Conservation (phyloP, 768 basidiomycete species). For the Pleurotus eryngii region DNA sequence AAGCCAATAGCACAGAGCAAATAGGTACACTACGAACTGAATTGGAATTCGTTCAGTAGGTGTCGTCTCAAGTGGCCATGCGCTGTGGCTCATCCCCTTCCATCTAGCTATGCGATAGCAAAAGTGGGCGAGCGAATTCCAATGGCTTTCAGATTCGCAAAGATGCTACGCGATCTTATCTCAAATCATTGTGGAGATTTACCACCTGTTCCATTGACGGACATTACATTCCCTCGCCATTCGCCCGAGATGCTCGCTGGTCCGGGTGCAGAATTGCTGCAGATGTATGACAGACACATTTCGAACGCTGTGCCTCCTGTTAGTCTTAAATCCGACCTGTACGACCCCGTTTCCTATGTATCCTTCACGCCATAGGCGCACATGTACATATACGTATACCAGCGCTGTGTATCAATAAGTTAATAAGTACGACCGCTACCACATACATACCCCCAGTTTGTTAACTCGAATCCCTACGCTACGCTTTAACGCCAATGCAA, state of each 20-base stretch:
- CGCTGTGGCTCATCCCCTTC: background rate
- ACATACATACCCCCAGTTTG: too few relatives aligned
- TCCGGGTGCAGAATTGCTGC: conserved; percentile 3
- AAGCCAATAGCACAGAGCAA: conserved; percentile 54
- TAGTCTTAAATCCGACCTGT: conserved; percentile 1
- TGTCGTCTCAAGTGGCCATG: conserved; percentile 6
- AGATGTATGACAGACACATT: background rate
- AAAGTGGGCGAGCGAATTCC: conserved; percentile 68
- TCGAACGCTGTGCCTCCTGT: background rate
- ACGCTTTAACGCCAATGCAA: background rate
- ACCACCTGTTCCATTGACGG: conserved; percentile 19
- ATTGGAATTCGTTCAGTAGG: conserved; percentile 66
- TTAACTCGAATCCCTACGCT: background rate
- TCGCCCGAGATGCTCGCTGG: conserved; percentile 3
- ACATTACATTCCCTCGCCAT: conserved; percentile 31
- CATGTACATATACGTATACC: background rate
- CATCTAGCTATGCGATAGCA: conserved; percentile 48
- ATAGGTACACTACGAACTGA: conserved; percentile 58
- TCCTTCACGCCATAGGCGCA: background rate
- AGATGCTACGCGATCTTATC: conserved; percentile 52
- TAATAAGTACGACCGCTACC: too few relatives aligned
- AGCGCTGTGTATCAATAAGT: background rate
- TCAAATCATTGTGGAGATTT: conserved; percentile 33
- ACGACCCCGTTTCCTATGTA: conserved; percentile 2
- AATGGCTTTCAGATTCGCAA: conserved; percentile 57